phyloP scores from a whole-genome alignment of 2,329 filamentous ascomycete species.

The Ascochyta rabiei region DNA sequence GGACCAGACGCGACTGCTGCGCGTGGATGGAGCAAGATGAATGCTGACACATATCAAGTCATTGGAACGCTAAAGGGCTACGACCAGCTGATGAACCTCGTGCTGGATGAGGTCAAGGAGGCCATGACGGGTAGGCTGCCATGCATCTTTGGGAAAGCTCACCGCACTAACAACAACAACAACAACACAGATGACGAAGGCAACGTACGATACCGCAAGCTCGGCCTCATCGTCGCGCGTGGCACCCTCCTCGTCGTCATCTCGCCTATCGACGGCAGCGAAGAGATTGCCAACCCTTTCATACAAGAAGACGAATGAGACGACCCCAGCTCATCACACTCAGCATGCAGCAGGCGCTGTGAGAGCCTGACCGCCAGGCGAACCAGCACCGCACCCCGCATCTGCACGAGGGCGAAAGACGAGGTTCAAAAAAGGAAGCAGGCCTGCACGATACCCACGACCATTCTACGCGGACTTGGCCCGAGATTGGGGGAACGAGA shows the following conservation, averaged over 20 bases:
- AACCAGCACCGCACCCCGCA: background rate
- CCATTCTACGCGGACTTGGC: background rate
- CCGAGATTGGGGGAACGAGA: background rate
- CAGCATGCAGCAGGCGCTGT: background rate
- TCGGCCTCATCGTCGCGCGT: slow-evolving; percentile 85
- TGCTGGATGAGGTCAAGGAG: slow-evolving; percentile 93
- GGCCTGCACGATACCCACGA: slow-evolving; percentile 18
- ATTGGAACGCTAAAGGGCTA: slow-evolving; percentile 91
- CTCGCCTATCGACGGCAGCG: slow-evolving; percentile 90
- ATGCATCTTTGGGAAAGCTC: background rate
- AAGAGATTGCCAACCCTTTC: slow-evolving; percentile 95
- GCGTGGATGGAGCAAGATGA: background rate
- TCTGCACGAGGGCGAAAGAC: background rate
- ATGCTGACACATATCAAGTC: slow-evolving; percentile 59
- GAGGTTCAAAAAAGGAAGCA: background rate
- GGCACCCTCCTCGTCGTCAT: slow-evolving; percentile 93
- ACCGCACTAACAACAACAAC: slow-evolving; percentile 7
- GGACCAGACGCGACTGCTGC: background rate
- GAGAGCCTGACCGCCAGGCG: background rate
- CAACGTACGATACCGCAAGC: slow-evolving; percentile 78
- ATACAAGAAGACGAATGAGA: slow-evolving; percentile 64
- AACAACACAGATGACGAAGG: slow-evolving; percentile 81
- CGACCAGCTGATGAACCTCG: slow-evolving; percentile 97
- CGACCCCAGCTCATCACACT: background rate
- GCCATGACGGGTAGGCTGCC: slow-evolving; percentile 75